Evolutionary conservation across 1,284 basidiomycete species (phyloP).

Genomic region (Rhodotorula glutinis): DNA sequence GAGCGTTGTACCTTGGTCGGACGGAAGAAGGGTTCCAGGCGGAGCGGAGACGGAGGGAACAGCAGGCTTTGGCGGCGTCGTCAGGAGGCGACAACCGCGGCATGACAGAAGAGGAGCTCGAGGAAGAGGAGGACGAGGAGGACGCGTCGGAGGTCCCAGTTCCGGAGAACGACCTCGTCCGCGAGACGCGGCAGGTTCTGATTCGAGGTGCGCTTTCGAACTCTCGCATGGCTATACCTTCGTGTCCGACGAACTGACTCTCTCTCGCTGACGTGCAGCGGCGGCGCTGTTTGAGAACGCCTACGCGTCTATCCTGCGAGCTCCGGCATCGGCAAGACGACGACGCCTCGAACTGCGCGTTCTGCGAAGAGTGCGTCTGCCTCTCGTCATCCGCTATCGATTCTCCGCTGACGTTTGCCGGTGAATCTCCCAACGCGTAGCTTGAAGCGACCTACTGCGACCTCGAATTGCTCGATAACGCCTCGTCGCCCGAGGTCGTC

Average conservation of each 20-base stretch:
- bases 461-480: slow-evolving; percentile 40
- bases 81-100: not conserved
- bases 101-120: slow-evolving; percentile 50
- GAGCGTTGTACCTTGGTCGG: slow-evolving; percentile 29
- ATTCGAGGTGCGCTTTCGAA: slow-evolving; percentile 31
- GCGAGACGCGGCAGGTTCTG: slow-evolving; percentile 38
- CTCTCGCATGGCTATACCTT: no score
- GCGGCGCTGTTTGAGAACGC: slow-evolving; percentile 40
- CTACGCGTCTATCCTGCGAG: slow-evolving; percentile 33
- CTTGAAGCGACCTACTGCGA: slow-evolving; percentile 38
- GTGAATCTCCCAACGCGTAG: not conserved
- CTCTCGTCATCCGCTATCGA: not conserved
- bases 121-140: slow-evolving; percentile 50
- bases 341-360: slow-evolving; percentile 25
- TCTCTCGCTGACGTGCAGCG: slow-evolving; percentile 9
- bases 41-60: slow-evolving; percentile 22
- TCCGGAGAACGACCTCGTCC: slow-evolving; percentile 39
- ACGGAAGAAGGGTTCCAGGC: slow-evolving; percentile 15
- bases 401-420: not conserved
- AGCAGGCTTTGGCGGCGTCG: not conserved
- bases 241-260: no score
- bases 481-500: slow-evolving; percentile 28
- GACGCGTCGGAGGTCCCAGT: slow-evolving; percentile 18
- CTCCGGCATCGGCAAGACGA: slow-evolving; percentile 2
- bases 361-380: slow-evolving; percentile 20